Conservation (phyloP, 2,329 filamentous ascomycete species). For the Fusarium nelsonii region DNA sequence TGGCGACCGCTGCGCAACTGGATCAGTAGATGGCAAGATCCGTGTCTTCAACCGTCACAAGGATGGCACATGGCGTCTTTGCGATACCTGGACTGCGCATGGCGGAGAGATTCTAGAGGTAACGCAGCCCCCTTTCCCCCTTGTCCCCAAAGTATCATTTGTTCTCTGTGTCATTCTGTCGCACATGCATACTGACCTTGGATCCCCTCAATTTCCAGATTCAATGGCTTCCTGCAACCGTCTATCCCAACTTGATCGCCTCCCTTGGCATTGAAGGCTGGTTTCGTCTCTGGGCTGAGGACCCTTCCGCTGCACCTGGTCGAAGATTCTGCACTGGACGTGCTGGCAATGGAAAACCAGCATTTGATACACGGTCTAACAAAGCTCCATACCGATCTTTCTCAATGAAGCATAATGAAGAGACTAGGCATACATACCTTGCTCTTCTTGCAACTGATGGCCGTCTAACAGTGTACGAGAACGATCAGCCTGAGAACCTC, state of each 20-base stretch:
- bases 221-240: constrained; percentile 92
- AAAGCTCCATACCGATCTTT: constrained; percentile 80
- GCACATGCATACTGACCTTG: constrained; percentile 33
- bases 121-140: constrained; percentile 51
- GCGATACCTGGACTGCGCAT: constrained; percentile 91
- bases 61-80: constrained; percentile 81
- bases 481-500: constrained; percentile 84
- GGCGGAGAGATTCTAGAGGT: constrained; percentile 91
- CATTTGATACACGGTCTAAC: constrained; percentile 68
- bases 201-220: constrained; percentile 64
- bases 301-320: constrained; percentile 82
- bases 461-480: constrained; percentile 83
- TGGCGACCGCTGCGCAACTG: constrained; percentile 90
- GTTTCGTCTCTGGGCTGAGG: constrained; percentile 93
- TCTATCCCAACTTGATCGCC: constrained; percentile 86
- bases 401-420: constrained; percentile 85
- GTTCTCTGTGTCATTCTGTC: constrained; percentile 28
- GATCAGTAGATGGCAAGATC: constrained; percentile 91
- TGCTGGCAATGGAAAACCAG: constrained; percentile 60
- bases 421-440: constrained; percentile 83
- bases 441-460: constrained; percentile 88
- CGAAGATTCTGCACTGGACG: constrained; percentile 80
- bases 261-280: constrained; percentile 91
- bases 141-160: constrained; percentile 20
- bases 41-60: constrained; percentile 90